Conservation (phyloP, 352 stramenopile species). For the Globisporangium nunn region DNA sequence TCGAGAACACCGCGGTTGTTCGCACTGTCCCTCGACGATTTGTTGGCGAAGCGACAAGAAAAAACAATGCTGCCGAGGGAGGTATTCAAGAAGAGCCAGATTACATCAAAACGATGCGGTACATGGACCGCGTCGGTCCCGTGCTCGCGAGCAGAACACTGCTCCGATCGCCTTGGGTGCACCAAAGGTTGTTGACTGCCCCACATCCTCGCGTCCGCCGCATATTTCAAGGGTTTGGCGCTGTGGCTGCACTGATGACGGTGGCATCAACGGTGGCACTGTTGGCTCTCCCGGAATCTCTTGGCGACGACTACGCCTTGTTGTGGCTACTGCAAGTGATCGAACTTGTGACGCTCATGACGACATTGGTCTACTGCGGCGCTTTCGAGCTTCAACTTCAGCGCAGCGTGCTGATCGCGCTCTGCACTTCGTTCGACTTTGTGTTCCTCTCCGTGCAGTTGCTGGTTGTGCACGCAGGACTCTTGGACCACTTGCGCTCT, state of each 20-base stretch:
- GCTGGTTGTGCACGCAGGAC: slow-evolving; percentile 3
- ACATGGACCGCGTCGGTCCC: slow-evolving; percentile 1
- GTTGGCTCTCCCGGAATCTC: too few relatives aligned
- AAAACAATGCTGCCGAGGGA: neutral
- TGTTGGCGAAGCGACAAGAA: too few relatives aligned
- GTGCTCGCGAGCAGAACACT: neutral
- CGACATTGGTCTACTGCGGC: neutral
- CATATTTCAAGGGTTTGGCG: neutral
- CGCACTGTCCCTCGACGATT: too few relatives aligned
- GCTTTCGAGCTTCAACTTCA: slow-evolving; percentile 4
- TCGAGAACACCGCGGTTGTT: neutral
- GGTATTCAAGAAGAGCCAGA: neutral
- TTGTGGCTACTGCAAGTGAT: neutral
- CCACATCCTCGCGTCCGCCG: neutral
- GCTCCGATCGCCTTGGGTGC: neutral
- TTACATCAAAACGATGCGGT: neutral
- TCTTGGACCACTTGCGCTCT: slow-evolving; percentile 10
- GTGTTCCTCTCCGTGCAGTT: slow-evolving; percentile 10
- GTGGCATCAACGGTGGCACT: neutral
- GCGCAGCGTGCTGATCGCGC: neutral
- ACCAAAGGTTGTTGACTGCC: neutral
- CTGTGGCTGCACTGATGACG: neutral
- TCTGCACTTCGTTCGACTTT: slow-evolving; percentile 14
- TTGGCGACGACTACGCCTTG: neutral
- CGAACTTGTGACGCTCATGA: neutral